phyloP scores from a whole-genome alignment of 176 grass and related monocot genomes.

The Ensete ventricosum region DNA sequence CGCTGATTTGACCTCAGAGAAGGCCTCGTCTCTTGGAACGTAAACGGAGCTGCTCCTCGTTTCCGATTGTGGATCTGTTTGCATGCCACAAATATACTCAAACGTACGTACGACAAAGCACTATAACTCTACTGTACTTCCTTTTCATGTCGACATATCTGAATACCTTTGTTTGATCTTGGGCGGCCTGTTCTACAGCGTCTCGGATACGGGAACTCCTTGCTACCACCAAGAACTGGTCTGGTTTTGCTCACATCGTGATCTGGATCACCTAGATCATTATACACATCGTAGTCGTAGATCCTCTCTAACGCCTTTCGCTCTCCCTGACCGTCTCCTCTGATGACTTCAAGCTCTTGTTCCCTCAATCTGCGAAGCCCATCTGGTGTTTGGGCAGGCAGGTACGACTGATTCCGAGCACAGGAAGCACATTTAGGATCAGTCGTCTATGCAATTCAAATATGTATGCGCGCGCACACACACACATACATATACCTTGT shows the following conservation, averaged over 20 bases:
- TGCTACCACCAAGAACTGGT: slow-evolving; percentile 51
- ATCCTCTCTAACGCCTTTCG: slow-evolving; percentile 43
- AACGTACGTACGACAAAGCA: not conserved
- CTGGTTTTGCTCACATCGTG: slow-evolving; percentile 14
- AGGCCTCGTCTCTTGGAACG: slow-evolving; percentile 69
- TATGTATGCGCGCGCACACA: not conserved
- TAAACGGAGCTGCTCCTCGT: slow-evolving; percentile 33
- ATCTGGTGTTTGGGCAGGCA: slow-evolving; percentile 49
- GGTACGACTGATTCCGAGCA: slow-evolving; percentile 34
- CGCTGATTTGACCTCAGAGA: slow-evolving; percentile 53
- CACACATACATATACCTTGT: slow-evolving; percentile 41
- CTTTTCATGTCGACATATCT: not conserved
- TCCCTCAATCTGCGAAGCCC: slow-evolving; percentile 46
- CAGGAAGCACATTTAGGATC: not conserved
- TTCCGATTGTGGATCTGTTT: slow-evolving; percentile 48
- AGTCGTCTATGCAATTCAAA: not conserved
- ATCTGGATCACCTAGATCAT: slow-evolving; percentile 55
- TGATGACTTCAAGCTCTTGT: slow-evolving; percentile 36
- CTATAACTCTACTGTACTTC: too few species aligned
- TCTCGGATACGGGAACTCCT: slow-evolving; percentile 60
- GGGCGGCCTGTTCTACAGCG: slow-evolving; percentile 67
- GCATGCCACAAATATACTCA: not conserved
- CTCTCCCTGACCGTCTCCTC: slow-evolving; percentile 41
- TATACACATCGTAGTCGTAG: slow-evolving; percentile 79
- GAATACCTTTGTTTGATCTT: slow-evolving; percentile 28